These are phyloP conservation scores for Fusarium oxysporum DNA, from an alignment of 2,329 filamentous ascomycete genomes.

Conservation along the genomic window DNA sequence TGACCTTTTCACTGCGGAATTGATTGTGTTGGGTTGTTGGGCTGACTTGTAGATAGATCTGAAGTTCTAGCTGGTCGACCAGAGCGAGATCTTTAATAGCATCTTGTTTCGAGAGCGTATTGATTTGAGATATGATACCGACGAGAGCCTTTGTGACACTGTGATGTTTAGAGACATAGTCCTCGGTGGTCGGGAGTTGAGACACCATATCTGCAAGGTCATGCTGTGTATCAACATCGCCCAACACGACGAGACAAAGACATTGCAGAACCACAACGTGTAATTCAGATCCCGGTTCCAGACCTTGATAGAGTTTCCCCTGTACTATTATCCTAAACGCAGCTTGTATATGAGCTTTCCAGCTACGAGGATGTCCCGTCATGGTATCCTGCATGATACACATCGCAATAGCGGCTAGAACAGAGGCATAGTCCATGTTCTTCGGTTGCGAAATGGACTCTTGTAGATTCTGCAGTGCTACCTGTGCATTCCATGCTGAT, in stretches of 20 bases:
- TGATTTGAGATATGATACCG: not conserved
- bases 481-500: not conserved
- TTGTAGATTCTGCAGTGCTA: not conserved
- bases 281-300: fast-evolving
- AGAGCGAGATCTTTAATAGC: fast-evolving
- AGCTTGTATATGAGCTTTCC: not conserved
- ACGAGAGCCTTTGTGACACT: not conserved
- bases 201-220: not conserved
- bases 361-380: not conserved
- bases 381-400: not conserved
- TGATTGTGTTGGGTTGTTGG: fast-evolving
- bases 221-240: not conserved
- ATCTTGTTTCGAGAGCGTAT: not conserved
- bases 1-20: not conserved
- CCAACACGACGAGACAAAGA: not conserved
- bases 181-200: not conserved
- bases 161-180: not conserved
- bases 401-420: not conserved
- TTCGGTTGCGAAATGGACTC: not conserved
- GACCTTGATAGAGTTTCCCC: fast-evolving
- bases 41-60: fast-evolving
- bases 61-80: not conserved
- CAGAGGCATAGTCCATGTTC: not conserved
- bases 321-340: not conserved
- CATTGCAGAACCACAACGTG: not conserved